Base-by-base conservation (phyloP, 257 asterid species). In the Nicotiana undulata region DNA sequence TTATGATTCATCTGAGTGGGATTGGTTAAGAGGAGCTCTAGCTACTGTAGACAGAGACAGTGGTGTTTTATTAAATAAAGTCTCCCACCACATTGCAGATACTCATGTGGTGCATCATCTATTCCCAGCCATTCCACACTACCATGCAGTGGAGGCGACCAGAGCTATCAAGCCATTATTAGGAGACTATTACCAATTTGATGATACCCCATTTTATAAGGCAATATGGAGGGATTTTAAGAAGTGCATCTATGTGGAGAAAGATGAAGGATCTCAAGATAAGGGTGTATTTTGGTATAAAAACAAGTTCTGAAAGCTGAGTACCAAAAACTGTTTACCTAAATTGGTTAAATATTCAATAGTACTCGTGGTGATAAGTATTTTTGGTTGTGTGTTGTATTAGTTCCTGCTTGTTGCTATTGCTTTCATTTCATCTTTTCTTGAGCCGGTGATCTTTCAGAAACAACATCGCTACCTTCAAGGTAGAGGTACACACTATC, bases 21-120 rank as follows among this genome's bases (percentile, higher is more conserved):
- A 90, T 60, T 90, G 94, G 94, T 86, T 92, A 60, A 82, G 91
- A 81, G 93, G 95, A 68, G 92, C 93, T 22, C 83, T 92, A 84
- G 92, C 94, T 2, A 89, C 93, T 0, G 86, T 88, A 11, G 97
- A 92, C 18, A 79, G 94, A 80, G 92, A 92, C 64, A 89, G 84
- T 11, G 92, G 97, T 0, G 79, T 89, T 29, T 3, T 29, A 49
- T 79, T 92, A 67, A 92, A 88, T 72, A 86, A 88, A 82, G 86
- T 92, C 5, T 86, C 89, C 85, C 83, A 72, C 1, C 2, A 72
- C 26, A 17, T 58, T 11, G 12, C 63, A 0, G 59, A 55, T 28
- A 80, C 97, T 4, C 96, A 91, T 18, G 91, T 91, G 17, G 83
- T 91, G 32, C 96, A 91, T 72, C 96, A 91, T 81, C 84, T 90